These are phyloP conservation scores for Aegilops umbellulata DNA, from an alignment of 176 grass and related monocot genomes.

Conservation along the genomic window DNA sequence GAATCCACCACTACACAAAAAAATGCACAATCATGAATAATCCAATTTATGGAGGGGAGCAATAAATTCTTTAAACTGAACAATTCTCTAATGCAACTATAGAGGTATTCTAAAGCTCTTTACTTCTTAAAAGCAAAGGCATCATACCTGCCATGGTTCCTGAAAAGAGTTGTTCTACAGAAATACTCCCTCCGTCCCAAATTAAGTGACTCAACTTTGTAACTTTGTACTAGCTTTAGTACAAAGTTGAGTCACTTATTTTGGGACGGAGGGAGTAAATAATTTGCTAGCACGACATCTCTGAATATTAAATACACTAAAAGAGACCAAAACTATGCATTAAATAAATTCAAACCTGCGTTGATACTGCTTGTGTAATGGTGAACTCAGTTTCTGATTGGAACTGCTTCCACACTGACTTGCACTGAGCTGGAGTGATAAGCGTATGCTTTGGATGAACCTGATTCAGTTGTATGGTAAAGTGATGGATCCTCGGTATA, in stretches of 20 bases:
- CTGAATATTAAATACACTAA: background rate
- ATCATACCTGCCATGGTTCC: background rate
- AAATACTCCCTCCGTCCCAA: background rate
- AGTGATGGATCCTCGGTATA: background rate
- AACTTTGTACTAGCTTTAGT: too few species aligned
- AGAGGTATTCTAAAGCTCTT: background rate
- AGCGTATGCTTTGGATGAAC: slow-evolving; percentile 62
- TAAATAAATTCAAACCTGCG: slow-evolving; percentile 57
- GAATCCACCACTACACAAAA: background rate
- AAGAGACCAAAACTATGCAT: slow-evolving; percentile 6
- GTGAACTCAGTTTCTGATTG: slow-evolving; percentile 75
- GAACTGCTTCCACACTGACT: slow-evolving; percentile 82
- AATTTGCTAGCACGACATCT: slow-evolving; percentile 7
- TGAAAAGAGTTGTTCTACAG: background rate
- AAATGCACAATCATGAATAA: background rate
- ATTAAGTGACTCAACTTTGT: too few species aligned
- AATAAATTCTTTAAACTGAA: background rate
- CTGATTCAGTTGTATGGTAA: slow-evolving; percentile 34
- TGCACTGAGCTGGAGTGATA: slow-evolving; percentile 86
- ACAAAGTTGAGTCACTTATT: too few species aligned
- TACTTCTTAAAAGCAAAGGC: slow-evolving; percentile 3
- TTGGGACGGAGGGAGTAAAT: background rate
- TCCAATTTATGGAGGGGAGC: background rate
- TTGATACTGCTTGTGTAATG: slow-evolving; percentile 78
- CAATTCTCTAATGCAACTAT: background rate